These are phyloP conservation scores for Pistacia atlantica DNA, from an alignment of 345 rosid species.

Conservation along the genomic window DNA sequence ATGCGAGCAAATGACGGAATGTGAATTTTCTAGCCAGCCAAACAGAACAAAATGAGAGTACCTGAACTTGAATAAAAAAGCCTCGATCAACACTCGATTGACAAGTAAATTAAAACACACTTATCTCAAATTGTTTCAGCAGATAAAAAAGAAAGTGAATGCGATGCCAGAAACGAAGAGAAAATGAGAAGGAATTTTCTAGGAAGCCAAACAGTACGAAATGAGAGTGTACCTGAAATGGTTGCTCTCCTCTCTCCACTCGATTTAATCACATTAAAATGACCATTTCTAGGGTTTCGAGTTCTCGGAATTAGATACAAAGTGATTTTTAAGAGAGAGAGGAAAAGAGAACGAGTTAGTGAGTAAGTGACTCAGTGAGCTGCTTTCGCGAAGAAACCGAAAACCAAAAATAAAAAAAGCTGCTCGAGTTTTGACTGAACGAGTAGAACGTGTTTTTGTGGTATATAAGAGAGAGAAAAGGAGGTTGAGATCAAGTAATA, in stretches of 20 bases:
- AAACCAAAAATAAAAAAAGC: no score
- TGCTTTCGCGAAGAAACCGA: not conserved
- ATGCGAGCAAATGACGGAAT: constrained; percentile 5
- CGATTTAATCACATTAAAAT: not conserved
- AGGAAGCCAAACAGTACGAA: constrained; percentile 13
- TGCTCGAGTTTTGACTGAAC: not conserved
- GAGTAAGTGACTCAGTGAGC: not conserved
- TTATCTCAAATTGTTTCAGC: no score
- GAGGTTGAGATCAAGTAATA: no score
- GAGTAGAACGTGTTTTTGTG: no score
- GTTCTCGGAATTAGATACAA: not conserved
- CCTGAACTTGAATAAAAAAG: not conserved
- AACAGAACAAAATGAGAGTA: not conserved
- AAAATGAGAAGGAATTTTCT: not conserved
- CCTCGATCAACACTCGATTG: no score
- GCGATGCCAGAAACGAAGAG: not conserved
- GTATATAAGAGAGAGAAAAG: no score
- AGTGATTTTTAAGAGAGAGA: not conserved
- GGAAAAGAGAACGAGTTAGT: not conserved
- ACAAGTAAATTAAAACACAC: no score
- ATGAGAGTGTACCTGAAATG: not conserved
- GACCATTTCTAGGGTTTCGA: constrained; percentile 21
- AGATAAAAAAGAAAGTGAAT: not conserved
- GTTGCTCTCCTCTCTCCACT: not conserved
- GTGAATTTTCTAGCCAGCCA: constrained; percentile 6